Evolutionary conservation across 495 filamentous ascomycete species (phyloP), one percentile per base, ranked within the genome.

Genomic region (Tuber indicum): DNA sequence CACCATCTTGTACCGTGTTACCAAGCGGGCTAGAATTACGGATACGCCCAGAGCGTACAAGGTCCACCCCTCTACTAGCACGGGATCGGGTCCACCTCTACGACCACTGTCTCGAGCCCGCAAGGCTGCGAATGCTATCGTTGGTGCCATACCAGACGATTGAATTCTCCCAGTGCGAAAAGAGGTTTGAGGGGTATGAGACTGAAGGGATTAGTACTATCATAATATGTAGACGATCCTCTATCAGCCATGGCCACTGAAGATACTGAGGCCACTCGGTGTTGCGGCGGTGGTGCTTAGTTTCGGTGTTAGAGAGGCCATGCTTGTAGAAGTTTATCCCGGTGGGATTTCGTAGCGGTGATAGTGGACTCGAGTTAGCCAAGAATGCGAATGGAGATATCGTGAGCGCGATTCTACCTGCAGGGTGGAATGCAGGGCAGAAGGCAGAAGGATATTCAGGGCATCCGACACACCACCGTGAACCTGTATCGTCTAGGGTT

Each of bases 1-100:
- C n/a, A 87, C 87, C 26, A 86, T 86, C 69, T 79, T 83, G 83
- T 87, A 87, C 81, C 89, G 83, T 12, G 87, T 87, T 17, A 82
- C 84, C n/a, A 86, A 82, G 5, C 89, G 87, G 12, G 89, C 79
- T 6, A 76, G 83, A 66, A 91, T 88, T 71, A 89, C 78, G 71
- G 85, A 70, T 14, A 89, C 82, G 26, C 86, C 88, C 19, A 89
- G 46, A 0, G 80, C 87, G 36, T 90, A 82, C 17, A 90, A 83
- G 23, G 87, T 83, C 74, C 89, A 90, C 0, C 87, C 86, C 81
- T 91, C 89, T 2, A 84, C 44, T 9, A 75, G 36, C 26, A 75
- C 44, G 10, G 74, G 71, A 46, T 66, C 58, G 1, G 58, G 32
- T 75, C 74, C 74, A 71, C 17, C 26, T 49, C 71, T 9, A 41